Evolutionary conservation across 495 filamentous ascomycete genomes (phyloP).

Genomic region (Penicillium simplicissimum): DNA sequence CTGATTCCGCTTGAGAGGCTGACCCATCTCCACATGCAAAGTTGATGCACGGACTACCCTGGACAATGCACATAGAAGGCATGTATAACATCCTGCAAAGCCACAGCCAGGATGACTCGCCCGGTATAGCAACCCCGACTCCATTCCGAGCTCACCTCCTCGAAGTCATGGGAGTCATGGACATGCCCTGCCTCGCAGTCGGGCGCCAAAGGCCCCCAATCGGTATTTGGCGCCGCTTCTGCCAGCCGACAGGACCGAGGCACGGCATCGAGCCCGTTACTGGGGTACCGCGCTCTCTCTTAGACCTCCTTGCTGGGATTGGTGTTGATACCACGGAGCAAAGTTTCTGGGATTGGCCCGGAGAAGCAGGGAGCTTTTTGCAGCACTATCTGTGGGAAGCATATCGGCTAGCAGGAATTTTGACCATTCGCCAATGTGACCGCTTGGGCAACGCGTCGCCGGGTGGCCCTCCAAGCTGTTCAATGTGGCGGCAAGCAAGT

Average conservation of each 20-base stretch:
- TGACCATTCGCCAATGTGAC: conserved; percentile 21
- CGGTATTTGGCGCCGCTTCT: conserved; percentile 36
- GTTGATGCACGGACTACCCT: conserved; percentile 38
- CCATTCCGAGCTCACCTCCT: conserved; percentile 33
- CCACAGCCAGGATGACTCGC: conserved; percentile 14
- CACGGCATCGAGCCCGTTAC: conserved; percentile 34
- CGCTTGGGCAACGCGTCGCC: conserved; percentile 1
- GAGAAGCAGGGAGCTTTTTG: conserved; percentile 29
- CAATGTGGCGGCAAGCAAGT: conserved; percentile 11
- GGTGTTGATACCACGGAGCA: conserved; percentile 30
- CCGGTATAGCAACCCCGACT: conserved; percentile 2
- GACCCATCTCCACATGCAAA: conserved; percentile 7
- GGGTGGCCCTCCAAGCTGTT: not conserved
- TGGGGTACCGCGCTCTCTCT: conserved; percentile 33
- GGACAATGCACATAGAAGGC: conserved; percentile 43
- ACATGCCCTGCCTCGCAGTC: conserved; percentile 32
- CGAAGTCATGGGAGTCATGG: conserved; percentile 44
- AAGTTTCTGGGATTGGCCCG: conserved; percentile 40
- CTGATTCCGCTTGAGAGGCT: not conserved
- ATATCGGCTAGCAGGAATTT: conserved; percentile 35
- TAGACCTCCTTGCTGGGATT: conserved; percentile 37
- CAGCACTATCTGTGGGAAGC: conserved; percentile 43
- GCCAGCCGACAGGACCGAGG: conserved; percentile 18
- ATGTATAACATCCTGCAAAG: conserved; percentile 38
- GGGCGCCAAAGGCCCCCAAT: conserved; percentile 32